Base-by-base conservation (phyloP, 2,329 filamentous ascomycete genomes). In the Fusarium metavorans region DNA sequence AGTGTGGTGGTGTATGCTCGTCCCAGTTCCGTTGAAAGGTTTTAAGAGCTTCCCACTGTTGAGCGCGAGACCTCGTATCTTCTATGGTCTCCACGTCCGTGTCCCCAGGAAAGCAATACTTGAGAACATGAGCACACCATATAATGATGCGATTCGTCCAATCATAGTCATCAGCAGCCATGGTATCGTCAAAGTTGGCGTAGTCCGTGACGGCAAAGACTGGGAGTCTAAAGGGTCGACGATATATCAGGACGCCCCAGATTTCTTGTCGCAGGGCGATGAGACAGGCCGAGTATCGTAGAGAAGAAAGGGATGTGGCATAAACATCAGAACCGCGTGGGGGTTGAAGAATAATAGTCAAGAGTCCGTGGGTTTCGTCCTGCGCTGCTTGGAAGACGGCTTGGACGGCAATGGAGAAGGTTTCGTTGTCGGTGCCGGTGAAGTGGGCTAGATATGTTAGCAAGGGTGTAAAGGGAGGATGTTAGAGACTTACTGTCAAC, bases 261-360 rank as follows among this genome's bases (percentile, higher is more conserved):
- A 73, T 72, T 23, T 73, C 71, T 27, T 73, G 71, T 0, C 71
- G 66, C 3, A 73, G 64, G 2, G 71, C 71, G 2, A 73, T 73
- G 2, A 64, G 32, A 6, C 71, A 72, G 5, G 71, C 71, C 1
- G 69, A 73, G 27, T 70, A 64, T 14, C 71, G 25, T 8, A 73
- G 4, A 18, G 71, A 73, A 1, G 71, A 61, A 43, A 73, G 67
- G 5, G 69, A 67, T 2, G 50, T 7, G 5, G 69, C 69, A 16
- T 67, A 73, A 5, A 72, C 57, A 13, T 70, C 66, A 3, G 58
- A 64, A 11, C 61, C 67, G 7, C 71, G 69, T 6, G 66, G 66
- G 2, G 71, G 71, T 13, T 69, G 58, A 6, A 69, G 58, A n/a
- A 58, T 52, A 18, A 72, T 62, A 14, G 63, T 58, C 23, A 68